Evolutionary conservation across 2,329 filamentous ascomycete species (phyloP).

Genomic region (Cadophora luteo-olivacea): DNA sequence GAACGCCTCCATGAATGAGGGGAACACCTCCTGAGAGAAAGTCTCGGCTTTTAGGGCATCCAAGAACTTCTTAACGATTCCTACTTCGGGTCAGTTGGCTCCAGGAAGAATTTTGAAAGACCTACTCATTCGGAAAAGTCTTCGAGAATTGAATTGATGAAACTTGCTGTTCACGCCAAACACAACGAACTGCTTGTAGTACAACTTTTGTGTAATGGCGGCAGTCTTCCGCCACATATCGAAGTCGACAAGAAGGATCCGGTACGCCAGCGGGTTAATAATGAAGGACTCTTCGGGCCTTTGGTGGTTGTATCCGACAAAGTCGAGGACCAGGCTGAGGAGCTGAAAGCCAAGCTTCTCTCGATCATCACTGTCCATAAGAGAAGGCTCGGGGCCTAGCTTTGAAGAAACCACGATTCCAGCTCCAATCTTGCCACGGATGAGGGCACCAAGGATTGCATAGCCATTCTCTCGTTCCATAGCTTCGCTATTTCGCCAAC

Average conservation of each 20-base stretch:
- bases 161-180: constrained; percentile 92
- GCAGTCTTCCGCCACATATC: constrained; percentile 90
- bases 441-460: constrained; percentile 80
- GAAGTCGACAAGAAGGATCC: constrained; percentile 88
- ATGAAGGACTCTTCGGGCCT: constrained; percentile 88
- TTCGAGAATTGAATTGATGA: constrained; percentile 88
- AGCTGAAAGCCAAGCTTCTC: constrained; percentile 66
- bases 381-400: constrained; percentile 40
- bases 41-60: constrained; percentile 89
- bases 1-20: constrained; percentile 80
- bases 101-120: constrained; percentile 30
- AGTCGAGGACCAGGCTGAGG: constrained; percentile 78
- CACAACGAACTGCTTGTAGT: constrained; percentile 89
- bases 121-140: constrained; percentile 89
- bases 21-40: constrained; percentile 74
- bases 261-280: constrained; percentile 93
- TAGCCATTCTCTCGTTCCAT: constrained; percentile 98
- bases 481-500: constrained; percentile 97
- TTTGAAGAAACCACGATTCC: constrained; percentile 49
- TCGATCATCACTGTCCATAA: constrained; percentile 58
- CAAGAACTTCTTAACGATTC: constrained; percentile 86
- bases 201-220: constrained; percentile 79
- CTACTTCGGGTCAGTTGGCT: constrained; percentile 51
- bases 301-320: constrained; percentile 86
- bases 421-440: constrained; percentile 79